Conservation (phyloP, 2,329 filamentous ascomycete genomes). For the Aspergillus quadrilineatus region DNA sequence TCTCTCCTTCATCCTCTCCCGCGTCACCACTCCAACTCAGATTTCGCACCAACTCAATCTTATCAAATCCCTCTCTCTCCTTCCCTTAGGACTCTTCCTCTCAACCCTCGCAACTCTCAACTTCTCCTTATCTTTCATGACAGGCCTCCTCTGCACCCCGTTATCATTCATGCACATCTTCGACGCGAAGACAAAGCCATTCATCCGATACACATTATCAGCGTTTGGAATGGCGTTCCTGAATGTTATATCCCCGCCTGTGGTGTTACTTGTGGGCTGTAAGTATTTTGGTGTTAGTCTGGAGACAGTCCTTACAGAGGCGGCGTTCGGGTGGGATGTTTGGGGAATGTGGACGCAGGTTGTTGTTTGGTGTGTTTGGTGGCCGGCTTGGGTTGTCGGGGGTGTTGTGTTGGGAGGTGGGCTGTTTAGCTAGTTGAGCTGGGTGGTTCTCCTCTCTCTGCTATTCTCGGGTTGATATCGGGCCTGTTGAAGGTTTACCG, state of each 20-base stretch:
- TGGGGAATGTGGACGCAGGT: constrained; percentile 88
- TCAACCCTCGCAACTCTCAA: constrained; percentile 92
- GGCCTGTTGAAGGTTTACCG: neutral
- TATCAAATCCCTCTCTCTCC: constrained; percentile 86
- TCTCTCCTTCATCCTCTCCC: constrained; percentile 57
- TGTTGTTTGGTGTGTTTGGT: constrained; percentile 93
- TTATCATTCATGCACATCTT: constrained; percentile 65
- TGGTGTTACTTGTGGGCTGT: constrained; percentile 52
- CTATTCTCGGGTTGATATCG: neutral
- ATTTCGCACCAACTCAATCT: constrained; percentile 64
- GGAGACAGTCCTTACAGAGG: constrained; percentile 63
- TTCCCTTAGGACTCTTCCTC: constrained; percentile 86
- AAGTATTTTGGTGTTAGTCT: constrained; percentile 51
- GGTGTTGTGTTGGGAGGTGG: constrained; percentile 37
- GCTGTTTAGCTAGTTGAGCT: constrained; percentile 23
- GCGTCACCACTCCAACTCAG: constrained; percentile 55
- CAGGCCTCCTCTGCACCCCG: constrained; percentile 76
- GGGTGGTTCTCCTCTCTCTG: neutral
- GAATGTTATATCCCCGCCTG: constrained; percentile 61
- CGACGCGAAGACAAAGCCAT: constrained; percentile 18
- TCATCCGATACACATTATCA: constrained; percentile 24
- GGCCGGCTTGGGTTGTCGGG: constrained; percentile 81
- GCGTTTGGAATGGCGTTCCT: constrained; percentile 53
- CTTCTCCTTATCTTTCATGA: constrained; percentile 83
- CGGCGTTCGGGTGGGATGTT: constrained; percentile 84